These are phyloP conservation scores for Jackrogersella multiformis DNA, from an alignment of 495 filamentous ascomycete genomes.

Conservation along the genomic window DNA sequence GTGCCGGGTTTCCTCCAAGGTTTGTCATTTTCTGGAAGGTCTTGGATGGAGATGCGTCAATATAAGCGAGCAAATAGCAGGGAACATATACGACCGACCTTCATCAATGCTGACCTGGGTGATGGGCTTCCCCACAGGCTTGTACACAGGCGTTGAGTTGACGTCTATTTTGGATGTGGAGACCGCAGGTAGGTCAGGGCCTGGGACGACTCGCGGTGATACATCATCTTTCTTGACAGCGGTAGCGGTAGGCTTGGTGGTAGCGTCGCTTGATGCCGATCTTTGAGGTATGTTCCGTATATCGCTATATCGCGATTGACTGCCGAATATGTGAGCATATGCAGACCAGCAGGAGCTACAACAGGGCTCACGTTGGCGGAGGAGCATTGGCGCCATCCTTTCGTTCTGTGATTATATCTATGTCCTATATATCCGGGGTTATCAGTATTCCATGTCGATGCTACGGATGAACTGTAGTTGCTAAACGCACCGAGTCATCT, in stretches of 20 bases:
- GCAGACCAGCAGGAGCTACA: neutral
- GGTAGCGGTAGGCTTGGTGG: slow-evolving; percentile 51
- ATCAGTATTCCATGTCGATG: slow-evolving; percentile 31
- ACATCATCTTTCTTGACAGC: slow-evolving; percentile 58
- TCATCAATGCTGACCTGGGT: slow-evolving; percentile 84
- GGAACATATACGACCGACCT: slow-evolving; percentile 51
- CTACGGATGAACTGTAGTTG: slow-evolving; percentile 1
- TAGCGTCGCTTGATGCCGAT: slow-evolving; percentile 62
- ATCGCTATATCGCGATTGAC: slow-evolving; percentile 65
- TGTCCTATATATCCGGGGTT: slow-evolving; percentile 67
- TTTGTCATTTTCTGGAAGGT: slow-evolving; percentile 85
- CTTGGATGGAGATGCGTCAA: slow-evolving; percentile 48
- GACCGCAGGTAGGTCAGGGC: slow-evolving; percentile 59
- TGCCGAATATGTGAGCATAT: slow-evolving; percentile 39
- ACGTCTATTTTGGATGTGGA: slow-evolving; percentile 86
- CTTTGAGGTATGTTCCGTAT: slow-evolving; percentile 75
- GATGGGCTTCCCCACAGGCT: slow-evolving; percentile 76
- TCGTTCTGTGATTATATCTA: slow-evolving; percentile 91
- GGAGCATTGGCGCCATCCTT: slow-evolving; percentile 80
- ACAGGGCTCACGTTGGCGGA: slow-evolving; percentile 65
- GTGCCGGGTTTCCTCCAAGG: slow-evolving; percentile 97
- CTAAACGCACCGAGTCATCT: slow-evolving; percentile 57
- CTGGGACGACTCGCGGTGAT: slow-evolving; percentile 34
- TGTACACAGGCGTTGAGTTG: slow-evolving; percentile 81
- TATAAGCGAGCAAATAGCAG: neutral